Percentiles rank a stretch among this genome's conserved stretches.
phyloP scores from a whole-genome alignment of 2,329 filamentous ascomycete genomes.

The Talaromyces piceae region DNA sequence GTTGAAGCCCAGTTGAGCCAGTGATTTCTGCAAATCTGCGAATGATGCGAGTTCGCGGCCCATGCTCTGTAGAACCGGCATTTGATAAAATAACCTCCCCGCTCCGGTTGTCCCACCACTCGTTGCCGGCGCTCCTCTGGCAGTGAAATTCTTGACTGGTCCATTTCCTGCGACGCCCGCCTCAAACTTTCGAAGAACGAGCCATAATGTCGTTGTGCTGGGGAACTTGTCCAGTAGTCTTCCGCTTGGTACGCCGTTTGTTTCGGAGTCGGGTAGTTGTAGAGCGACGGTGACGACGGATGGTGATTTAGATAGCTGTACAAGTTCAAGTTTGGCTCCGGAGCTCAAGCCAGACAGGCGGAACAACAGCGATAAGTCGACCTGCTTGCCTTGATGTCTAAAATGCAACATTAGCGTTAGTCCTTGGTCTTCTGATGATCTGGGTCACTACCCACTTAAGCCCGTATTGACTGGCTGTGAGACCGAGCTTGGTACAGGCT shows the following conservation, averaged over 20 bases:
- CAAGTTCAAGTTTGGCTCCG: conserved; percentile 87
- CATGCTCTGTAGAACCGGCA: conserved; percentile 76
- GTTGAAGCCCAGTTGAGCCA: conserved; percentile 81
- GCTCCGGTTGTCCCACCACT: conserved; percentile 47
- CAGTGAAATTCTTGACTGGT: conserved; percentile 70
- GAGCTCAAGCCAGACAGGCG: conserved; percentile 73
- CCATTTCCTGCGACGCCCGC: conserved; percentile 58
- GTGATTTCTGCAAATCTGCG: conserved; percentile 76
- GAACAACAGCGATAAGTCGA: conserved; percentile 80
- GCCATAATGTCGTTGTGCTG: conserved; percentile 82
- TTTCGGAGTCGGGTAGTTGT: conserved; percentile 69
- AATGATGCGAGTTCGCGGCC: conserved; percentile 71
- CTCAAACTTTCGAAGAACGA: conserved; percentile 84
- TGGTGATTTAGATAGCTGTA: conserved; percentile 77
- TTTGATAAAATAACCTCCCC: conserved; percentile 81
- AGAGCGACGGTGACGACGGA: conserved; percentile 83
- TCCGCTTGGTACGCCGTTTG: conserved; percentile 53
- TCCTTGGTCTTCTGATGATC: conserved; percentile 1
- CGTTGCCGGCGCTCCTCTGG: conserved; percentile 60
- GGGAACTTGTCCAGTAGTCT: conserved; percentile 78
- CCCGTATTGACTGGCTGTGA: conserved; percentile 65
- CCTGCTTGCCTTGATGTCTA: conserved; percentile 72
- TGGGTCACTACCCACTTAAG: conserved; percentile 59
- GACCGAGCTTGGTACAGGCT: conserved; percentile 74
- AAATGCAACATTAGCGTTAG: conserved; percentile 1